Percentiles rank a stretch among this genome's conserved stretches.
Conservation (phyloP, 148 eudicot species). For the Rhododendron molle region DNA sequence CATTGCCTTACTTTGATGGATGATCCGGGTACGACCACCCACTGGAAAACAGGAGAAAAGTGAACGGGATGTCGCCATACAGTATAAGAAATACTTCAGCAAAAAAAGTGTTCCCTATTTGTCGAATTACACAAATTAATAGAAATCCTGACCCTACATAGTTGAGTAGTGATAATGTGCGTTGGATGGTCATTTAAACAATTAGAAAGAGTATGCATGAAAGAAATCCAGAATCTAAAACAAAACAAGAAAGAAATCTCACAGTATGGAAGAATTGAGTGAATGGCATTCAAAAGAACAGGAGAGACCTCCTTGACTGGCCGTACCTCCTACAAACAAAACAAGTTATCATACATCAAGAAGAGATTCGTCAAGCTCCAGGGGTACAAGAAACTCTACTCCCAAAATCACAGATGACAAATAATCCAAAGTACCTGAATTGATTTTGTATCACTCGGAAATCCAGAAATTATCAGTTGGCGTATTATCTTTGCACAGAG, state of each 20-base stretch:
- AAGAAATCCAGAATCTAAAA: not conserved
- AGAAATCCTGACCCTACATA: not conserved
- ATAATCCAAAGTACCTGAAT: conserved; percentile 51
- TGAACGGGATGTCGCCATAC: not conserved
- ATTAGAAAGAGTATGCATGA: not conserved
- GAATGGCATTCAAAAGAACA: conserved; percentile 69
- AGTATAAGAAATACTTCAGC: not conserved
- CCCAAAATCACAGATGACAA: not conserved
- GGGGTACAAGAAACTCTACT: not conserved
- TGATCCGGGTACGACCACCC: not conserved
- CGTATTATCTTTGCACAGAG: conserved; percentile 86
- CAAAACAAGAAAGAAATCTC: conserved; percentile 31
- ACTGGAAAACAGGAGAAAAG: not conserved
- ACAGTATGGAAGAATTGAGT: conserved; percentile 78
- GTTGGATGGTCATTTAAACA: not conserved
- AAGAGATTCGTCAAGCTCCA: conserved; percentile 16
- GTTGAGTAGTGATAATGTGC: not conserved
- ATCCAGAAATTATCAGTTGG: conserved; percentile 70
- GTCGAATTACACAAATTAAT: not conserved
- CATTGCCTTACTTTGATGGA: not conserved
- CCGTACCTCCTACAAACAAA: conserved; percentile 71
- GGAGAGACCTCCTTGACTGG: conserved; percentile 92
- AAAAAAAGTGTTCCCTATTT: not conserved
- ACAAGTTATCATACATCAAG: conserved; percentile 1
- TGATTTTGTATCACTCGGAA: conserved; percentile 79